A percentile compares a stretch with the other conserved stretches of the same genome.
These are phyloP conservation scores for Takakia lepidozioides DNA, from an alignment of 225 moss, liverwort and hornwort genomes.

Conservation along the genomic window DNA sequence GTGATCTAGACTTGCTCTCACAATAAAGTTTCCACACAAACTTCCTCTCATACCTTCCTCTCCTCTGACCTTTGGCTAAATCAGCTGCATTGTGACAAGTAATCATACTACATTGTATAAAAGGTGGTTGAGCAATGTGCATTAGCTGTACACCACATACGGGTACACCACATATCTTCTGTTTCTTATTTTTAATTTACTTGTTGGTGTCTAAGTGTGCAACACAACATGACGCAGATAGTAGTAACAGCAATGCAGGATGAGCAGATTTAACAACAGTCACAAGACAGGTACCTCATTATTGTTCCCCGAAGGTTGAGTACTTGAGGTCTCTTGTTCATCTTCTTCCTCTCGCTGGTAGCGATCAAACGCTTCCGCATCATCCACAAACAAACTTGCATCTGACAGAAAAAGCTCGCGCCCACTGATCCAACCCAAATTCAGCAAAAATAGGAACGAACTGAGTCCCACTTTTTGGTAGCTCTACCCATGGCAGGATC, in stretches of 20 bases:
- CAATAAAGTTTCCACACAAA: too few species aligned
- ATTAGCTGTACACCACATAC: not conserved
- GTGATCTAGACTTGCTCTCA: too few species aligned
- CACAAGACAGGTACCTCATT: conserved; percentile 13
- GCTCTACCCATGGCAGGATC: too few species aligned
- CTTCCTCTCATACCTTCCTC: too few species aligned
- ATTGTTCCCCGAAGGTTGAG: conserved; percentile 25
- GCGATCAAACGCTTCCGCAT: conserved; percentile 77
- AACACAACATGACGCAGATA: not conserved
- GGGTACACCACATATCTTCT: not conserved
- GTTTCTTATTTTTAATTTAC: not conserved
- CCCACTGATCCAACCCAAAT: conserved; percentile 44
- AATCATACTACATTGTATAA: too few species aligned
- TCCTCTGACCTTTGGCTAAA: too few species aligned
- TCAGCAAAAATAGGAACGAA: conserved; percentile 1
- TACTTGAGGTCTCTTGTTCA: conserved; percentile 27
- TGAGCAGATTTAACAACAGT: not conserved
- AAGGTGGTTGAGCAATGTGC: too few species aligned
- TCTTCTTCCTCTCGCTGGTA: conserved; percentile 66
- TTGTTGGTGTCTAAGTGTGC: not conserved
- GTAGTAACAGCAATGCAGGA: not conserved
- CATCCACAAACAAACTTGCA: conserved; percentile 96
- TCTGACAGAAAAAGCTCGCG: conserved; percentile 86
- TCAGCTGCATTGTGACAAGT: too few species aligned
- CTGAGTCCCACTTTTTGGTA: too few species aligned